Evolutionary conservation across 768 basidiomycete species (phyloP), one percentile per base, ranked within the genome.

Genomic region (Gloeophyllum trabeum): DNA sequence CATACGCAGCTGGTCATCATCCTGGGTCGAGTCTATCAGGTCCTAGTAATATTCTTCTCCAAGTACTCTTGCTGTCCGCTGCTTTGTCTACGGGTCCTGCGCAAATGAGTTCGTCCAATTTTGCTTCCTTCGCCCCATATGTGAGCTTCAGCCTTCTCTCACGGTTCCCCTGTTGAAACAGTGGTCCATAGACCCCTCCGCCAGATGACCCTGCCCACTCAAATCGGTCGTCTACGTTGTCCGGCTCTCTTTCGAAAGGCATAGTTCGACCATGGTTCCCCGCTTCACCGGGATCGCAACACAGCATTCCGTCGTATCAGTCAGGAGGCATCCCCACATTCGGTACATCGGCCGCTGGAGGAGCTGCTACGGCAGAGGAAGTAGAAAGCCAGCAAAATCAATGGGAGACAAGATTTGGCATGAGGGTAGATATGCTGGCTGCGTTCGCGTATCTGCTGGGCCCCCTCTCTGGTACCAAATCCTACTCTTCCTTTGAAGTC

Each of bases 341-440:
- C 46, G 61, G 64, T 38, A 66, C 67, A 12, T 70, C 71, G 12
- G 54, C 62, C 6, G 45, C 62, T 2, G 60, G 64, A 3, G 62
- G 67, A n/a, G 50, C 51, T 2, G 60, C 54, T 18, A 57, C 62
- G 4, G 51, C 47, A 25, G 67, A 67, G n/a, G 69, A 67, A 19
- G 60, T 57, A 12, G 66, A 69, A 26, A 56, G 56, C 10, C 59
- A 61, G 28, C 62, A 59, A 23, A 81, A 75, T 48, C 70, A 68
- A 46, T 86, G 82, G 84, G 79, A 81, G 64, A 84, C 81, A 12
- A 64, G 76, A 21, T 72, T 73, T 50, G 75, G 76, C 10, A 63
- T 73, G 65, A 69, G 82, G 48, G 74, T 86, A 10, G 81, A 88
- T 55, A 39, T 81, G 19, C 61, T 81, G 43, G 75, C 81, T 13